Base-by-base conservation (phyloP, 2,329 filamentous ascomycete species). In the Aspergillus amoenus region DNA sequence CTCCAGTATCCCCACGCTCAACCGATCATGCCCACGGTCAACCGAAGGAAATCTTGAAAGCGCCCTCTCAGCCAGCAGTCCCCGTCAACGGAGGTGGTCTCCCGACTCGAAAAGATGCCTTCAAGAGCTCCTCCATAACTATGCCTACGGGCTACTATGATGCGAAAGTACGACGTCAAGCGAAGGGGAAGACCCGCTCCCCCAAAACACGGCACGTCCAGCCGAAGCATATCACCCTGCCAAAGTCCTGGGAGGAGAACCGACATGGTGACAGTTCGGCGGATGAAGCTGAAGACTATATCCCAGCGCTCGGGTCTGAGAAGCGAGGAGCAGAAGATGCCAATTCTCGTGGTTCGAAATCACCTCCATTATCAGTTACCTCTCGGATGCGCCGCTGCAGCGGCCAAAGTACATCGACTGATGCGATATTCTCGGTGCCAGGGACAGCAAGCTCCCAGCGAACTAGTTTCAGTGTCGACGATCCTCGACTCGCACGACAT, bases 311-410 rank as follows among this genome's bases (percentile, higher is more conserved):
- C 4, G 27, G 49, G 21, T 39, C 43, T 32, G 48, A 47, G 8
- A 44, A 37, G 32, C 44, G 22, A 27, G 62, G 66, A 4, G 54
- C 63, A n/a, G 44, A 56, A 15, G 64, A 68, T 15, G 45, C 60
- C 17, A 67, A 67, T 32, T 64, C 64, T 52, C 61, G 58, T 9
- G 64, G 67, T 9, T 66, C 70, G 8, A 73, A 68, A 61, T 73
- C 72, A 5, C 71, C 72, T 13, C 70, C 72, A 6, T 60, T 75
- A 32, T 71, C 72, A 3, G 68, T 74, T 6, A 75, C 72, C 2
- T 72, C 72, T 15, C 67, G 71, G 17, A 75, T 74, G 72, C 71
- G 72, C 12, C 70, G 68, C 12, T 59, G 61, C 51, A 75, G 72
- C 45, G 51, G 61, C 13, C 72, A 74, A 49, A 73, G 70, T 56